phyloP scores from a whole-genome alignment of 306 rosid species.

The Fragaria ananassa region DNA sequence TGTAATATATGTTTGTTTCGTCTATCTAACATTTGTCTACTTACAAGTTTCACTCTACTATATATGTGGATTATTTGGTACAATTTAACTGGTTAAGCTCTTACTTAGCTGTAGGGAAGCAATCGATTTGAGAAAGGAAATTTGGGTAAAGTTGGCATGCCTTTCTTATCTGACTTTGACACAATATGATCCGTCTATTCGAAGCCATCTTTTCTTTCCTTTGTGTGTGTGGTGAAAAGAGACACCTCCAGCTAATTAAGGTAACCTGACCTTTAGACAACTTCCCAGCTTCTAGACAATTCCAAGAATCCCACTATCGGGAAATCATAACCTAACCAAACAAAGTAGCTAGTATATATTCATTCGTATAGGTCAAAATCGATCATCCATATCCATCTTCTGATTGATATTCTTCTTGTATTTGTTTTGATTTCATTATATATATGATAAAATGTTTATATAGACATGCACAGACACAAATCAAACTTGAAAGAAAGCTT shows the following conservation, averaged over 20 bases:
- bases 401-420: background rate
- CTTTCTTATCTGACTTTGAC: background rate
- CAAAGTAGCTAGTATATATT: background rate
- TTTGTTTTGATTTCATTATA: background rate
- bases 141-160: background rate
- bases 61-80: background rate
- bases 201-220: background rate
- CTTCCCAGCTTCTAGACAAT: background rate
- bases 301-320: slow-evolving; percentile 1
- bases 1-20: background rate
- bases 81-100: background rate
- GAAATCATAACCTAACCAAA: background rate
- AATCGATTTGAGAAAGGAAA: background rate
- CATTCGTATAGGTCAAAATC: background rate
- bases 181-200: background rate
- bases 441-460: background rate
- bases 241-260: background rate
- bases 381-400: background rate
- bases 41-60: background rate
- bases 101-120: background rate
- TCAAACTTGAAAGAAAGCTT: background rate
- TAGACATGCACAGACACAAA: no score
- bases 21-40: background rate
- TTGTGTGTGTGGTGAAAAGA: background rate
- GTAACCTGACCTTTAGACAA: background rate